Conservation (phyloP, 1,139 yeast species). For the Geotrichum reessii region DNA sequence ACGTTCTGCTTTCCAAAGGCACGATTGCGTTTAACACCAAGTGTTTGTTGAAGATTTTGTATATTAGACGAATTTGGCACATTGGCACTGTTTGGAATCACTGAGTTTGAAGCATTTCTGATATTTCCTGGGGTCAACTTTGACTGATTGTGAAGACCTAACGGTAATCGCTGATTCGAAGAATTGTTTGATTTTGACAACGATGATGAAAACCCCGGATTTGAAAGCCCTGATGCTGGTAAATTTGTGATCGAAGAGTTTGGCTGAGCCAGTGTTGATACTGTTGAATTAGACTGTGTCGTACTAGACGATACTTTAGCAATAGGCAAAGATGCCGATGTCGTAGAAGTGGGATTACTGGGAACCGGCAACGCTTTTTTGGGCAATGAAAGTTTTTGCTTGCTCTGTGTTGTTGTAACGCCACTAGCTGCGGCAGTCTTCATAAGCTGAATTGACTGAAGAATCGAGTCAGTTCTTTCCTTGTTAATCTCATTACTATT, state of each 20-base stretch:
- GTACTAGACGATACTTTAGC: background rate
- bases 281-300: background rate
- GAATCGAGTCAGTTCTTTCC: background rate
- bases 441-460: background rate
- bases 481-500: background rate
- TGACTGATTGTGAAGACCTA: background rate
- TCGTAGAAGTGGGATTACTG: background rate
- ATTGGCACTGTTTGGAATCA: background rate
- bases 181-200: slow-evolving; percentile 1
- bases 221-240: background rate
- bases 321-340: background rate
- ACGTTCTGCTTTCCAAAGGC: slow-evolving; percentile 30
- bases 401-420: background rate
- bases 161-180: background rate
- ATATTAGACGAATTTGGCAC: background rate
- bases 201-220: background rate
- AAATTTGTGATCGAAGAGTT: background rate
- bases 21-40: slow-evolving; percentile 12
- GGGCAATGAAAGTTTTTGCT: background rate
- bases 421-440: background rate
- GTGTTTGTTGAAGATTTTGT: background rate
- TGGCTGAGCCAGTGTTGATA: background rate
- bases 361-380: background rate
- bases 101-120: slow-evolving; percentile 1
- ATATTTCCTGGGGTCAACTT: slow-evolving; percentile 6